Conservation (phyloP, 1,284 basidiomycete species). For the Coniophora puteana region DNA sequence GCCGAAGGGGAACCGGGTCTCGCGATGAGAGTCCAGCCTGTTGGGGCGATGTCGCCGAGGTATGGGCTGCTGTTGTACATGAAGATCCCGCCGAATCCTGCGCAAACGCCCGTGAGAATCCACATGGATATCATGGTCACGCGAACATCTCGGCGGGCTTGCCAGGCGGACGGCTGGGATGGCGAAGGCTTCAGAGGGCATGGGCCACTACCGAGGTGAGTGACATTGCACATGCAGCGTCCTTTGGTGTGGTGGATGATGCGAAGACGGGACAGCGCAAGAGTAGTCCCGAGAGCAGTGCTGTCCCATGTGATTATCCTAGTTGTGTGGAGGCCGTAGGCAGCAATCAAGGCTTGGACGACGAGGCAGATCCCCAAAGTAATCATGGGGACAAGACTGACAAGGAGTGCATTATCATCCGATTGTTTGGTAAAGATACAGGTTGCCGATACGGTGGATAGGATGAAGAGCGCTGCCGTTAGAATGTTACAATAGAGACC, state of each 20-base stretch:
- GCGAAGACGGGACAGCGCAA: constrained; percentile 23
- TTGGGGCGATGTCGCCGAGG: too few species aligned
- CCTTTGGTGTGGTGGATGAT: constrained; percentile 14
- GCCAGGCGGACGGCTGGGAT: constrained; percentile 25
- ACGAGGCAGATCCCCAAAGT: constrained; percentile 19
- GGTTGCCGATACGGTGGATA: constrained; percentile 16
- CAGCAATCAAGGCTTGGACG: constrained; percentile 20
- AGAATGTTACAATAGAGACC: constrained; percentile 18
- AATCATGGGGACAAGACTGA: constrained; percentile 27
- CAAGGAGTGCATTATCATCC: too few species aligned
- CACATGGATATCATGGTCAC: constrained; percentile 20
- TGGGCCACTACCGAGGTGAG: constrained; percentile 5
- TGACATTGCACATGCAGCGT: constrained; percentile 21
- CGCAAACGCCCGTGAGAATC: constrained; percentile 15
- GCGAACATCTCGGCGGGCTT: constrained; percentile 15
- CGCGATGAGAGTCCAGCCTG: too few species aligned
- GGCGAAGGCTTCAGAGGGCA: constrained; percentile 12
- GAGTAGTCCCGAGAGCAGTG: constrained; percentile 29
- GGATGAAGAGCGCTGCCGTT: constrained; percentile 25
- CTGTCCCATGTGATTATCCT: constrained; percentile 28
- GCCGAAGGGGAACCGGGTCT: too few species aligned
- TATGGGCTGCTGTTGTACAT: too few species aligned
- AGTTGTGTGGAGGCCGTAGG: constrained; percentile 15
- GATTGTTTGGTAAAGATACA: background rate
- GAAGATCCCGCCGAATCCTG: constrained; percentile 20